These are phyloP conservation scores for Teunomyces atbi DNA, from an alignment of 805 yeast genomes.

Conservation along the genomic window DNA sequence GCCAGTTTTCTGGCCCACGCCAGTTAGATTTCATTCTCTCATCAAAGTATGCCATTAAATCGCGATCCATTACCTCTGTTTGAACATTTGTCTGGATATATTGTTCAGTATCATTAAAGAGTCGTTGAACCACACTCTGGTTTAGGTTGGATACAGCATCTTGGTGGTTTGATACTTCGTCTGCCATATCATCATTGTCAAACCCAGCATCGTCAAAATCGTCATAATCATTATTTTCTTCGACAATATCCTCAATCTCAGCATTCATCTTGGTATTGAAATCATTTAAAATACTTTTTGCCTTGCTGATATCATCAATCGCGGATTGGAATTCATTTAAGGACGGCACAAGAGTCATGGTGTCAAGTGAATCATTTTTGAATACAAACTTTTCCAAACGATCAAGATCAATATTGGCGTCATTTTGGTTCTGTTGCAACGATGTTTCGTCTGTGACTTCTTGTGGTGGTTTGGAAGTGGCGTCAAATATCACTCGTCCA, in stretches of 20 bases:
- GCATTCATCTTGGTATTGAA: slow-evolving; percentile 38
- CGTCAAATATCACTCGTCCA: slow-evolving; percentile 66
- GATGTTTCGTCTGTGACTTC: slow-evolving; percentile 15
- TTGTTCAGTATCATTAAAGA: slow-evolving; percentile 14
- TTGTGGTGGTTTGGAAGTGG: slow-evolving; percentile 32
- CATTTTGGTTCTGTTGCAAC: slow-evolving; percentile 15
- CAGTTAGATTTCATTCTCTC: slow-evolving; percentile 67
- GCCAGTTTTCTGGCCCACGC: slow-evolving; percentile 95
- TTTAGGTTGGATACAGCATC: slow-evolving; percentile 6
- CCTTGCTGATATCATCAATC: slow-evolving; percentile 52
- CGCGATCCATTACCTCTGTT: slow-evolving; percentile 48
- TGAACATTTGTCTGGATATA: slow-evolving; percentile 13
- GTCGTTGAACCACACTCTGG: slow-evolving; percentile 14
- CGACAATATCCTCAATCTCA: slow-evolving; percentile 18
- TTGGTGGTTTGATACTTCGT: slow-evolving; percentile 9
- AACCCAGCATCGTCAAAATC: slow-evolving; percentile 17
- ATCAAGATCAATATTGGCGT: slow-evolving; percentile 19
- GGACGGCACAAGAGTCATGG: slow-evolving; percentile 64
- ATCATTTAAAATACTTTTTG: slow-evolving; percentile 42
- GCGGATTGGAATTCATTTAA: slow-evolving; percentile 58
- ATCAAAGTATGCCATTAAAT: slow-evolving; percentile 80
- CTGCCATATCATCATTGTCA: slow-evolving; percentile 15
- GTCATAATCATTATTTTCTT: slow-evolving; percentile 16
- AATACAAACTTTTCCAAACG: slow-evolving; percentile 21
- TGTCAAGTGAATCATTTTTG: slow-evolving; percentile 19